A percentile compares a stretch with the other conserved stretches of the same genome.
Conservation (phyloP, 1,284 basidiomycete genomes). For the Ganoderma meredithae region DNA sequence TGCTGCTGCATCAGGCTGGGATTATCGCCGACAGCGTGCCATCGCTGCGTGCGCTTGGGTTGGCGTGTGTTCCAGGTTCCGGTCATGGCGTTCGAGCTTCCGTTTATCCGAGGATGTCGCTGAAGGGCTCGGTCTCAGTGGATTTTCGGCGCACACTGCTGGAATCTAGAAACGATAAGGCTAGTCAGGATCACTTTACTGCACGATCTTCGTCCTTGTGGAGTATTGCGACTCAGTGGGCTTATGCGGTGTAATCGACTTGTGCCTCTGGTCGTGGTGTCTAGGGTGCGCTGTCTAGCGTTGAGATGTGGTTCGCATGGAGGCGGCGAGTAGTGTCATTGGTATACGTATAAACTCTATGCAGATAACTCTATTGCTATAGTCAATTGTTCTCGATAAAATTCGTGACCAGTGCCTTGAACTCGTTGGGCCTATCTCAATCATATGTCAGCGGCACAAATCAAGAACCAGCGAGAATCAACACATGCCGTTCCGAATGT, state of each 20-base stretch:
- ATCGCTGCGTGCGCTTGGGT: neutral
- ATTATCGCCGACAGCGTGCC: neutral
- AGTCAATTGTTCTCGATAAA: constrained; percentile 43
- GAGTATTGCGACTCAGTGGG: constrained; percentile 7
- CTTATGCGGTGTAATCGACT: constrained; percentile 12
- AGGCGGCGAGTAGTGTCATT: neutral
- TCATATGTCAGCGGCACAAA: constrained; percentile 4
- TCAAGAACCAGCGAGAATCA: neutral
- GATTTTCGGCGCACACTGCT: constrained; percentile 6
- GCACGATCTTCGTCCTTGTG: constrained; percentile 13
- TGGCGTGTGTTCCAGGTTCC: neutral
- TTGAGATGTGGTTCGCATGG: neutral
- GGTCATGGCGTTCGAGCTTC: neutral
- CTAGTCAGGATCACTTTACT: neutral
- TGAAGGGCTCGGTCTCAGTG: neutral
- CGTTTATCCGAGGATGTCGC: neutral
- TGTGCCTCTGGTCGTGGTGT: neutral
- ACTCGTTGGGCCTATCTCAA: constrained; percentile 52
- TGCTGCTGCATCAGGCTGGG: neutral
- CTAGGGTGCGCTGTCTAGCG: neutral
- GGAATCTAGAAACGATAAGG: neutral
- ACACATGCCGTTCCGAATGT: constrained; percentile 62
- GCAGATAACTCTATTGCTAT: neutral
- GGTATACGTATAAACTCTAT: constrained; percentile 14
- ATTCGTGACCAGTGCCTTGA: constrained; percentile 50